Base-by-base conservation (phyloP, 495 filamentous ascomycete genomes). In the Hypoxylon cercidicola region DNA sequence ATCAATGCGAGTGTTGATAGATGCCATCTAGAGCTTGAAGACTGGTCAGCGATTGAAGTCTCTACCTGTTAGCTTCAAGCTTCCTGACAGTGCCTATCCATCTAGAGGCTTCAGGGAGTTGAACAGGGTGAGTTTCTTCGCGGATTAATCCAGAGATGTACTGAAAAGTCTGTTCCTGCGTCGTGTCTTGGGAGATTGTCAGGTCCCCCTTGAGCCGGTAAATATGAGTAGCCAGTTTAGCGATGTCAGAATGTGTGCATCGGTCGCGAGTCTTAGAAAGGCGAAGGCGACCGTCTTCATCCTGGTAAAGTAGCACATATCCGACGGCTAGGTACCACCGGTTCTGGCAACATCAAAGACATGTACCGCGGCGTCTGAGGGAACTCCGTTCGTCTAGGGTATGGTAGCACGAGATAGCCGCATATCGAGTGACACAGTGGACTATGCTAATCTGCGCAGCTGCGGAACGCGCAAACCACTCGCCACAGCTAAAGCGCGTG, bases 381-480 rank as follows among this genome's bases (percentile, higher is more conserved):
- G n/a, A 45, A 66, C 28, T 44, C 55, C 28, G 45, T 44, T 55
- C 46, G 10, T 20, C 25, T 52, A 56, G 47, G 45, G 56, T n/a
- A 51, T 32, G 15, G 60, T 55, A 39, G 19, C 51, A 60, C 55
- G 28, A 64, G 60, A 59, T 47, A 69, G 66, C 55, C 61, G 61
- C 66, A 65, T 62, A 56, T 69, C 51, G 43, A 47, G 61, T 65
- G 51, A 40, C 28, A 68, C 64, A 57, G 48, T 52, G 8, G 64
- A 58, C 41, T 59, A 19, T 43, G 23, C 50, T 39, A 46, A 7
- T 28, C 25, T 7, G 7, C 3, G 3, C 25, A 37, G 32, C 12
- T 11, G 21, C 57, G 37, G 63, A 58, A 67, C 66, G 60, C 66
- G 55, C 60, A 69, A 69, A 59, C 47, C 60, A 69, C 66, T 64